Percentiles rank a stretch among this genome's conserved stretches.
These are phyloP conservation scores for Candida broadrunensis DNA, from an alignment of 805 yeast genomes.

Conservation along the genomic window DNA sequence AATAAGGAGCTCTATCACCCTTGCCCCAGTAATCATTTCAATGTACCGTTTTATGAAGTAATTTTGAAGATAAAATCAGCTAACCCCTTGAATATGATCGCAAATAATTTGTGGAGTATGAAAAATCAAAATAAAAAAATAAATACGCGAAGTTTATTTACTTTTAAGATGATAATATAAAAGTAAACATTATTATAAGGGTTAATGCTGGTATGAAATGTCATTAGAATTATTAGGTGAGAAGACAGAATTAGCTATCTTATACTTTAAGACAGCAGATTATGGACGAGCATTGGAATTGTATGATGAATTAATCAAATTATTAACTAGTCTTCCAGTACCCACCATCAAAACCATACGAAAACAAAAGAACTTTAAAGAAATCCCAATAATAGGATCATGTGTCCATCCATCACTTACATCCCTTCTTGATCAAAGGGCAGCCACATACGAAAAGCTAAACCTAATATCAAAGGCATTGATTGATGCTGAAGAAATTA, in stretches of 20 bases:
- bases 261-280: slow-evolving; percentile 27
- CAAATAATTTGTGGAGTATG: no score
- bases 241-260: slow-evolving; percentile 25
- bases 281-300: slow-evolving; percentile 24
- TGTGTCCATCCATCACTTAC: slow-evolving; percentile 34
- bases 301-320: slow-evolving; percentile 22
- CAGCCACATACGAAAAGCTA: slow-evolving; percentile 48
- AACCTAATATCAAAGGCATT: slow-evolving; percentile 27
- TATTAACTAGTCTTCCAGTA: slow-evolving; percentile 13
- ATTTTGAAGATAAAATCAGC: no score
- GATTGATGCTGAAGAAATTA: slow-evolving; percentile 32
- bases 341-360: slow-evolving; percentile 15
- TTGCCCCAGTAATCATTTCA: neutral
- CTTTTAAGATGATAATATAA: no score
- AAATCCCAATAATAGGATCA: slow-evolving; percentile 26
- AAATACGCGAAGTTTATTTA: no score
- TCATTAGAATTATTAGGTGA: slow-evolving; percentile 19
- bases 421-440: slow-evolving; percentile 41
- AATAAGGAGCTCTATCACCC: slow-evolving; percentile 2
- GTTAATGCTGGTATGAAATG: neutral
- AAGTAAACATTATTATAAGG: no score
- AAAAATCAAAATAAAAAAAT: no score
- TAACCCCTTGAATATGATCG: no score
- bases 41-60: no score
- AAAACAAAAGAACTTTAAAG: slow-evolving; percentile 15